phyloP scores from a whole-genome alignment of 495 filamentous ascomycete species.

The Aspergillus mulundensis region DNA sequence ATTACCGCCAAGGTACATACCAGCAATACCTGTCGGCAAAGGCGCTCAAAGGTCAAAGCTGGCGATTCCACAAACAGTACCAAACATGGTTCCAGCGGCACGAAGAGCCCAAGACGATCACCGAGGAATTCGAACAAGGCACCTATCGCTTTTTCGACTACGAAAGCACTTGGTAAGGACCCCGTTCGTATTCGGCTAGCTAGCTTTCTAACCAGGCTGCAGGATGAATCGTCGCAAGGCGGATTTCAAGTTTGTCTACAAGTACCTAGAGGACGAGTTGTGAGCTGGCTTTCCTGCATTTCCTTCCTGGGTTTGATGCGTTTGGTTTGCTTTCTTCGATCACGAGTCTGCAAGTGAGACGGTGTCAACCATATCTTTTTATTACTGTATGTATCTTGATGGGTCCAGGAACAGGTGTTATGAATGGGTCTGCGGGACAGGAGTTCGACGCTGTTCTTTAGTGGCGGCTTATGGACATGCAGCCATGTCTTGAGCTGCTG shows the following conservation, averaged over 20 bases:
- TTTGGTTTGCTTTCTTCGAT: neutral
- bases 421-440: conserved; percentile 28
- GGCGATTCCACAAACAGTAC: conserved; percentile 99
- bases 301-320: neutral
- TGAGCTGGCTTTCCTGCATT: conserved; percentile 31
- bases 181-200: conserved; percentile 6
- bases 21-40: conserved; percentile 97
- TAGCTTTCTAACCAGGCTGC: conserved; percentile 11
- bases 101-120: conserved; percentile 96
- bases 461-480: conserved; percentile 18
- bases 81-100: conserved; percentile 99
- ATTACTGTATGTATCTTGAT: conserved; percentile 9
- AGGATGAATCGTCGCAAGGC: conserved; percentile 99
- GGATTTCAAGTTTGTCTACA: conserved; percentile 98
- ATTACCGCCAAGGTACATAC: conserved; percentile 94
- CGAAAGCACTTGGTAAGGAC: conserved; percentile 92
- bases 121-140: conserved; percentile 96
- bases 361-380: conserved; percentile 12
- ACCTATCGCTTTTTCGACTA: conserved; percentile 99
- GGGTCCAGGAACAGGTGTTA: conserved; percentile 17
- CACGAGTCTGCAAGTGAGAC: conserved; percentile 10
- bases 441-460: conserved; percentile 29
- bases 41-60: conserved; percentile 92
- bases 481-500: conserved; percentile 14
- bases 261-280: conserved; percentile 91